These are phyloP conservation scores for Davidsoniella australis DNA, from an alignment of 2,329 filamentous ascomycete species.

Conservation along the genomic window DNA sequence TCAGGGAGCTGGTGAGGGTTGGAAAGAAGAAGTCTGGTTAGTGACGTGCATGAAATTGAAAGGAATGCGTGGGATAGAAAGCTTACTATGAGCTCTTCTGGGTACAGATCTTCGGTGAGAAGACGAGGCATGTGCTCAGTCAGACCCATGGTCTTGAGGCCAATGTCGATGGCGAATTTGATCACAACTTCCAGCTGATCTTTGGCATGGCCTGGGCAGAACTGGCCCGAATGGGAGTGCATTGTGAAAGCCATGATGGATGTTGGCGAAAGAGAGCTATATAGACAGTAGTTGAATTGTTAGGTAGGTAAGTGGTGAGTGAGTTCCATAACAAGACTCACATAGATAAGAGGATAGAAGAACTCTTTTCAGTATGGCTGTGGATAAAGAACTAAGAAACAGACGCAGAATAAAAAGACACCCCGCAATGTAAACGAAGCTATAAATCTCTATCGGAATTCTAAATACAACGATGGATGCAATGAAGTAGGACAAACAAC, in stretches of 20 bases:
- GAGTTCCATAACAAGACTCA: neutral
- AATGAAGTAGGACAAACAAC: too few species aligned
- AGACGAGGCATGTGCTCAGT: constrained; percentile 92
- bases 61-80: neutral
- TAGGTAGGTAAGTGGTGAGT: neutral
- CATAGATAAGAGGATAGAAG: neutral
- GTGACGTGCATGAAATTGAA: neutral
- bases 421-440: neutral
- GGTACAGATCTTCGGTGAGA: constrained; percentile 62
- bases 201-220: constrained; percentile 79
- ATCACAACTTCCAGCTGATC: constrained; percentile 73
- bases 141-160: constrained; percentile 69
- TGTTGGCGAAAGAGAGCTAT: neutral
- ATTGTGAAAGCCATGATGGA: constrained; percentile 83
- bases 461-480: neutral
- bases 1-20: constrained; percentile 27
- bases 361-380: neutral
- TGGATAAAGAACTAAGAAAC: neutral
- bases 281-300: neutral
- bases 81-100: constrained; percentile 45
- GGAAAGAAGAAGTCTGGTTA: neutral
- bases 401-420: neutral
- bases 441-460: neutral
- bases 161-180: constrained; percentile 56
- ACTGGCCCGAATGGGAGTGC: constrained; percentile 95